These are phyloP conservation scores for Rhizopus delemar DNA, from an alignment of 371 early-diverging fungal genomes.

Conservation along the genomic window DNA sequence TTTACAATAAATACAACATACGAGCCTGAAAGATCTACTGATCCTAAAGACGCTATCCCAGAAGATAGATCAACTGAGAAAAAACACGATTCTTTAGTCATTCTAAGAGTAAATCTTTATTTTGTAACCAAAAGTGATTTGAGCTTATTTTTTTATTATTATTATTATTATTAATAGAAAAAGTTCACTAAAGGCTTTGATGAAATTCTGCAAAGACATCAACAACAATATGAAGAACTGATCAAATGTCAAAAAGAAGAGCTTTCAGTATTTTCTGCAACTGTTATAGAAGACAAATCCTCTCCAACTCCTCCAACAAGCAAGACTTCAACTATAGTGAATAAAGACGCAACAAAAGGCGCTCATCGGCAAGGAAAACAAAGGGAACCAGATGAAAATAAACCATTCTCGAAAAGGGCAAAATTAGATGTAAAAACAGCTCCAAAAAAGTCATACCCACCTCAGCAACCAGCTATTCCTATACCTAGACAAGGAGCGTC, in stretches of 20 bases:
- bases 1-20: background rate
- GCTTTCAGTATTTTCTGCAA: background rate
- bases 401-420: too few species aligned
- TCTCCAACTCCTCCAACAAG: too few species aligned
- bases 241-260: conserved; percentile 2
- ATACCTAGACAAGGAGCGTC: too few species aligned
- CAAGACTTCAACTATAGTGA: too few species aligned
- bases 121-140: too few species aligned
- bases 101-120: background rate
- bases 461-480: too few species aligned
- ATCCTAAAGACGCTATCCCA: background rate
- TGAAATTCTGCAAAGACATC: background rate
- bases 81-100: background rate
- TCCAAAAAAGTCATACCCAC: too few species aligned
- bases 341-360: too few species aligned
- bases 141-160: background rate
- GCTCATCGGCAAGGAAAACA: too few species aligned
- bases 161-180: background rate
- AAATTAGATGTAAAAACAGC: too few species aligned
- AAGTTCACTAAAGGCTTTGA: conserved; percentile 2
- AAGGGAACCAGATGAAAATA: too few species aligned
- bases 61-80: background rate
- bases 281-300: background rate
- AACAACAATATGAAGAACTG: background rate
- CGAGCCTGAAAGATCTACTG: background rate